Conservation (phyloP, 768 basidiomycete genomes). For the Hericium coralloides region DNA sequence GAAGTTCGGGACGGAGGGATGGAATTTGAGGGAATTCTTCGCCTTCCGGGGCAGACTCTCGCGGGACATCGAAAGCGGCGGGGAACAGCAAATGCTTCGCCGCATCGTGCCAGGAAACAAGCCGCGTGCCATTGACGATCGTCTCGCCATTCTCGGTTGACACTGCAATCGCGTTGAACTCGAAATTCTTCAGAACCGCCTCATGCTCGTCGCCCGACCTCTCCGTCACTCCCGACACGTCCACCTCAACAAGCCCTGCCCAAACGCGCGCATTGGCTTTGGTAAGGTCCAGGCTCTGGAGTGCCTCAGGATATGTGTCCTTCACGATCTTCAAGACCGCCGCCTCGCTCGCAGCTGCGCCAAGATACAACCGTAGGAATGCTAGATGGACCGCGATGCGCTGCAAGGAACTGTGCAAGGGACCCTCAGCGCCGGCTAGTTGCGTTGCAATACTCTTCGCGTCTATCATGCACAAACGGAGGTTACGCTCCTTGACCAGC, state of each 20-base stretch:
- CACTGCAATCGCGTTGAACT: constrained; percentile 68
- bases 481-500: constrained; percentile 39
- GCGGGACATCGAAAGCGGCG: constrained; percentile 56
- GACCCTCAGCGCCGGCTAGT: constrained; percentile 26
- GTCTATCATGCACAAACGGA: constrained; percentile 55
- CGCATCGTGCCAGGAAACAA: constrained; percentile 74
- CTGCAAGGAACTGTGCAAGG: constrained; percentile 35
- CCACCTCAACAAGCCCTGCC: constrained; percentile 54
- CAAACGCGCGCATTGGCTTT: constrained; percentile 55
- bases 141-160: constrained; percentile 50
- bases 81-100: constrained; percentile 89
- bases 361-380: constrained; percentile 80
- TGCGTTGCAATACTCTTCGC: constrained; percentile 41
- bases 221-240: constrained; percentile 16
- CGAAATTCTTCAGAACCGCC: constrained; percentile 44
- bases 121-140: constrained; percentile 48
- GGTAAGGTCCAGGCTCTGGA: constrained; percentile 40
- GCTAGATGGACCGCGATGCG: constrained; percentile 62
- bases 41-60: constrained; percentile 22
- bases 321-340: constrained; percentile 44
- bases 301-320: constrained; percentile 32
- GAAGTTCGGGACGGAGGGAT: constrained; percentile 73
- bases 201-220: constrained; percentile 10
- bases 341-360: constrained; percentile 45
- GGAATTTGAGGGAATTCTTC: constrained; percentile 52